Evolutionary conservation across 225 moss, liverwort and hornwort genomes (phyloP).

Genomic region (Pseudoscleropodium purum): DNA sequence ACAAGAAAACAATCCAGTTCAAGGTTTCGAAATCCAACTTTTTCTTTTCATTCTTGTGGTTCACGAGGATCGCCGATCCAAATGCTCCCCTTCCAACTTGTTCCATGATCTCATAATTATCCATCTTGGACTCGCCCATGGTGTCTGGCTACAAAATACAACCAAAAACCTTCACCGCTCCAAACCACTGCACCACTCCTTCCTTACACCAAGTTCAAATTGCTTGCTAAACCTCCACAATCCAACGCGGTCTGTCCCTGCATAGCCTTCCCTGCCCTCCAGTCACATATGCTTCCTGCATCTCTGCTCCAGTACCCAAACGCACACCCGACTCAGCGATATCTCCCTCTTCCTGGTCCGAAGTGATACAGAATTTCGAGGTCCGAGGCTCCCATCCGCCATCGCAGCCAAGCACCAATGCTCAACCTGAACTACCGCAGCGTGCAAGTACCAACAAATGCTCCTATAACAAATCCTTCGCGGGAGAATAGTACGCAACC

Average conservation of each 20-base stretch:
- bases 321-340: background rate
- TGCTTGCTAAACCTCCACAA: background rate
- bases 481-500: background rate
- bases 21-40: conserved; percentile 49
- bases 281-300: background rate
- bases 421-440: background rate
- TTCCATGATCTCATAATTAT: conserved; percentile 99
- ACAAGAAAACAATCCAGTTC: background rate
- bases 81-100: conserved; percentile 99
- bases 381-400: background rate
- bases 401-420: background rate
- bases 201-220: background rate
- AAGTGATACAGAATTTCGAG: background rate
- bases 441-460: background rate
- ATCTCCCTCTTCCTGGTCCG: background rate
- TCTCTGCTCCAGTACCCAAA: conserved; percentile 9
- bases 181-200: background rate
- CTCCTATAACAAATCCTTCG: background rate
- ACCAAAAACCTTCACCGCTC: background rate
- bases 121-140: conserved; percentile 90
- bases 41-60: conserved; percentile 92
- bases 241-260: background rate
- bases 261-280: background rate
- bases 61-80: conserved; percentile 98
- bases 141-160: background rate